Evolutionary conservation across 2,329 filamentous ascomycete species (phyloP).

Genomic region (Trichoderma breve): DNA sequence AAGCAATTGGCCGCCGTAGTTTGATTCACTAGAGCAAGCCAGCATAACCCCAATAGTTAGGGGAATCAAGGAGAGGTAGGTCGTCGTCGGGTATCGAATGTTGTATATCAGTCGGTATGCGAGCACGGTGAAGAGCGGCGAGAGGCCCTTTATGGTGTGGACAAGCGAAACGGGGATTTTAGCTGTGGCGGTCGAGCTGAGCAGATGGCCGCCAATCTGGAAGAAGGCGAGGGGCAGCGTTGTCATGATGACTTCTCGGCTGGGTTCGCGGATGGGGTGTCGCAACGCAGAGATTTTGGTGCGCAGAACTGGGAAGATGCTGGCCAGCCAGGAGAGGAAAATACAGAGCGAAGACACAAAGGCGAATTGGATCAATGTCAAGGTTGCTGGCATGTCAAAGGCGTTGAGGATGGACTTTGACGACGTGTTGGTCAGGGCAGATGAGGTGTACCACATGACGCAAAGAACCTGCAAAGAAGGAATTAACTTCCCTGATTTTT

Average conservation of each 20-base stretch:
- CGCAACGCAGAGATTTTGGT: slow-evolving; percentile 73
- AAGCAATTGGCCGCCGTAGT: slow-evolving; percentile 79
- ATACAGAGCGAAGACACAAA: slow-evolving; percentile 90
- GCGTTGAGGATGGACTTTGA: slow-evolving; percentile 95
- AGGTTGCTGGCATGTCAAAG: slow-evolving; percentile 83
- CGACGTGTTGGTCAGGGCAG: slow-evolving; percentile 93
- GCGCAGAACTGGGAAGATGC: slow-evolving; percentile 67
- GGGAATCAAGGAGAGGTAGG: slow-evolving; percentile 86
- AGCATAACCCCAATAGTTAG: slow-evolving; percentile 93
- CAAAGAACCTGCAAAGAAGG: slow-evolving; percentile 65
- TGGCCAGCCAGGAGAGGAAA: slow-evolving; percentile 72
- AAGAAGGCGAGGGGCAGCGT: slow-evolving; percentile 91
- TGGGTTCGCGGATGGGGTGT: slow-evolving; percentile 79
- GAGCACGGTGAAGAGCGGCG: slow-evolving; percentile 89
- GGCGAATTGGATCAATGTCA: slow-evolving; percentile 90
- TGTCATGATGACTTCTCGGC: slow-evolving; percentile 75
- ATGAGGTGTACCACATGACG: slow-evolving; percentile 90
- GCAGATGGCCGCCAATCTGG: slow-evolving; percentile 87
- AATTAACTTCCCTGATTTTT: background rate
- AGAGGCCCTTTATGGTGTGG: slow-evolving; percentile 97
- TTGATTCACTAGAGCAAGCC: slow-evolving; percentile 80
- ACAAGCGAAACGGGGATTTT: slow-evolving; percentile 96
- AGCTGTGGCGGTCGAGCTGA: slow-evolving; percentile 90
- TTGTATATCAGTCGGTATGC: slow-evolving; percentile 88
- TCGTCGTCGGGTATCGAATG: slow-evolving; percentile 81